These are phyloP conservation scores for Amanita subjunquillea DNA, from an alignment of 768 basidiomycete genomes.

Conservation along the genomic window DNA sequence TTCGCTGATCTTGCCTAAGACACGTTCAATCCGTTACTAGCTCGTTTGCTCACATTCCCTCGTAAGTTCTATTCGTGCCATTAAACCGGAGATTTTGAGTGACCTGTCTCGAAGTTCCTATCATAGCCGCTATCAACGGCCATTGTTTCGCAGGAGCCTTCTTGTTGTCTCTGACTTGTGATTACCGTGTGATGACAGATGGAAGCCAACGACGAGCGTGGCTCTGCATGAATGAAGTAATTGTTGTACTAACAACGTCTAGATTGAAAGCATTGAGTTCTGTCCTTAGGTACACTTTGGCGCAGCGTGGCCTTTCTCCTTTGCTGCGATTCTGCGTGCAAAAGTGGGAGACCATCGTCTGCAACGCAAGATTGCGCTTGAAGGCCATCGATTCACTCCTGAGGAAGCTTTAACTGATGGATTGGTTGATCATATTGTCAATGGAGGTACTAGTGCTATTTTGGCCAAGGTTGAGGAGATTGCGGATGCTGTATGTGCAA, in stretches of 20 bases:
- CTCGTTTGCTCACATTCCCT: slow-evolving; percentile 64
- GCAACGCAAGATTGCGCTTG: slow-evolving; percentile 66
- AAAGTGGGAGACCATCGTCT: slow-evolving; percentile 52
- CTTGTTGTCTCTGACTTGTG: slow-evolving; percentile 71
- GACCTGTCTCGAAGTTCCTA: slow-evolving; percentile 45
- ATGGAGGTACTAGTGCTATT: slow-evolving; percentile 48
- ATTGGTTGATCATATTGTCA: slow-evolving; percentile 61
- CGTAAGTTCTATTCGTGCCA: slow-evolving; percentile 31
- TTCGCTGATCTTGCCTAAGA: slow-evolving; percentile 26
- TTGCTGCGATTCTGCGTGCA: slow-evolving; percentile 49
- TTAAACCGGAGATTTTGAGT: background rate
- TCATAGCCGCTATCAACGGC: slow-evolving; percentile 71
- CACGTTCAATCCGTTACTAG: slow-evolving; percentile 64
- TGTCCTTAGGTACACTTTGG: slow-evolving; percentile 63
- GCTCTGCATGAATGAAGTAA: slow-evolving; percentile 90
- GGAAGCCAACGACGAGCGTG: slow-evolving; percentile 70
- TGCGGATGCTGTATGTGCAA: slow-evolving; percentile 38
- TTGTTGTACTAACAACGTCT: background rate
- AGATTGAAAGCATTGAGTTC: background rate
- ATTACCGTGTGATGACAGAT: slow-evolving; percentile 85
- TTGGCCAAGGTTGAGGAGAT: slow-evolving; percentile 55
- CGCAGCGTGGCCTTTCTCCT: slow-evolving; percentile 67
- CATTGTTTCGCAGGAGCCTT: slow-evolving; percentile 83
- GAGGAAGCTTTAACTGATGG: slow-evolving; percentile 56
- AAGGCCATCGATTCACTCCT: slow-evolving; percentile 73